Conservation (phyloP, 1,284 basidiomycete species). For the Ceratorhiza oryzae-sativae region DNA sequence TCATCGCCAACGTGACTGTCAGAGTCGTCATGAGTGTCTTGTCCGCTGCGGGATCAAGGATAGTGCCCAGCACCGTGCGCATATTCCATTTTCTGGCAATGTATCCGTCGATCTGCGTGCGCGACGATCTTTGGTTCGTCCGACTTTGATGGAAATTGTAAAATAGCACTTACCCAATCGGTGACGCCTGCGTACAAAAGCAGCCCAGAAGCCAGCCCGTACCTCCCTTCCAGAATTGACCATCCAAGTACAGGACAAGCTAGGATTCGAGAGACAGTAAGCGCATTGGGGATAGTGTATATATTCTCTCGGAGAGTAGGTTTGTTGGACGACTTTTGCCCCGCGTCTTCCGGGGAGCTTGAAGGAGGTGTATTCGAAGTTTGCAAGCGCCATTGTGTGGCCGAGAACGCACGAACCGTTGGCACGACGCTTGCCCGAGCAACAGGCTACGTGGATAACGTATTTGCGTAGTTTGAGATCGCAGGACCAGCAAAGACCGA, state of each 20-base stretch:
- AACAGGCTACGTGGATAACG: neutral
- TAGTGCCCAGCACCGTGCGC: conserved; percentile 89
- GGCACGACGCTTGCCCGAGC: neutral
- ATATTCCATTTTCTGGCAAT: conserved; percentile 87
- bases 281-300: conserved; percentile 91
- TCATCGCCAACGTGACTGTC: conserved; percentile 84
- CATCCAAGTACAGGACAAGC: conserved; percentile 92
- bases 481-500: neutral
- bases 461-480: neutral
- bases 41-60: conserved; percentile 97
- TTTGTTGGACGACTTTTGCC: neutral
- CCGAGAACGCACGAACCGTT: neutral
- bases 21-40: conserved; percentile 96
- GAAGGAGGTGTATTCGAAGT: neutral
- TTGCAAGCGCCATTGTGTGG: neutral
- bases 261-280: conserved; percentile 86
- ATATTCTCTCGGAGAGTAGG: conserved; percentile 77
- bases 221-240: conserved; percentile 87
- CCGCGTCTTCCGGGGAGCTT: too few species aligned
- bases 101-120: conserved; percentile 83
- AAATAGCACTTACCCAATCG: conserved; percentile 72
- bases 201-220: conserved; percentile 78
- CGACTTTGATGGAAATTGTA: conserved; percentile 33
- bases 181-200: conserved; percentile 89
- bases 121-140: neutral